phyloP scores from a whole-genome alignment of 495 filamentous ascomycete genomes.

The Lindgomyces ingoldianus region DNA sequence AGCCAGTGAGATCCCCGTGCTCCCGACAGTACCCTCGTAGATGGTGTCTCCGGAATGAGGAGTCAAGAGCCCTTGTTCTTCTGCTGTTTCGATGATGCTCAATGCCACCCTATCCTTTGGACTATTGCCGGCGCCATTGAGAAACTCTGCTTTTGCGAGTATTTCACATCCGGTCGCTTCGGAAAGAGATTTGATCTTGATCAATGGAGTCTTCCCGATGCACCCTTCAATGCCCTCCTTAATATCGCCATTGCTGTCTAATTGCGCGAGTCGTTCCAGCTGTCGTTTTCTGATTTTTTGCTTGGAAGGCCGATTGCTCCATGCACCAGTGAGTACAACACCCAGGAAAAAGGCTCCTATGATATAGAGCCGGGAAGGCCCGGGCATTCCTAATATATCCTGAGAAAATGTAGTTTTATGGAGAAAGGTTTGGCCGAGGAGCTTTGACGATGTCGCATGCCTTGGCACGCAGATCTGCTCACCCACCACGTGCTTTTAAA shows the following conservation, averaged over 20 bases:
- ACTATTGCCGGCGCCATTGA: conserved; percentile 93
- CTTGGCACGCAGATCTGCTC: conserved; percentile 15
- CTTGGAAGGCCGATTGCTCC: background rate
- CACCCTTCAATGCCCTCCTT: conserved; percentile 81
- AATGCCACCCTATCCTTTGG: conserved; percentile 95
- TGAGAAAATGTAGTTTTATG: background rate
- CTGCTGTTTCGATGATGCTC: conserved; percentile 79
- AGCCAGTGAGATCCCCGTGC: conserved; percentile 74
- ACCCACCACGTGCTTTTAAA: conserved; percentile 8
- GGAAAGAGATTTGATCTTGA: conserved; percentile 83
- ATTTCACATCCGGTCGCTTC: conserved; percentile 92
- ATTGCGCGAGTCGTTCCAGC: background rate
- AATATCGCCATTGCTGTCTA: conserved; percentile 41
- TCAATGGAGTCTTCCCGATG: conserved; percentile 91
- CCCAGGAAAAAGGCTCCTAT: background rate
- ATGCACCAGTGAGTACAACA: background rate
- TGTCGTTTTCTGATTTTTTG: background rate
- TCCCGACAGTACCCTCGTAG: conserved; percentile 94
- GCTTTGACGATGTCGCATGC: background rate
- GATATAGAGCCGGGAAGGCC: background rate
- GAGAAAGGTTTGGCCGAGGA: conserved; percentile 17
- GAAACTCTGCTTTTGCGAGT: conserved; percentile 92
- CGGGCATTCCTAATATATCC: background rate
- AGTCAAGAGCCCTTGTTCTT: conserved; percentile 71
- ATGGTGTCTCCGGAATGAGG: conserved; percentile 87